phyloP scores from a whole-genome alignment of 1,139 yeast species.

The Geotrichum citri-aurantii region DNA sequence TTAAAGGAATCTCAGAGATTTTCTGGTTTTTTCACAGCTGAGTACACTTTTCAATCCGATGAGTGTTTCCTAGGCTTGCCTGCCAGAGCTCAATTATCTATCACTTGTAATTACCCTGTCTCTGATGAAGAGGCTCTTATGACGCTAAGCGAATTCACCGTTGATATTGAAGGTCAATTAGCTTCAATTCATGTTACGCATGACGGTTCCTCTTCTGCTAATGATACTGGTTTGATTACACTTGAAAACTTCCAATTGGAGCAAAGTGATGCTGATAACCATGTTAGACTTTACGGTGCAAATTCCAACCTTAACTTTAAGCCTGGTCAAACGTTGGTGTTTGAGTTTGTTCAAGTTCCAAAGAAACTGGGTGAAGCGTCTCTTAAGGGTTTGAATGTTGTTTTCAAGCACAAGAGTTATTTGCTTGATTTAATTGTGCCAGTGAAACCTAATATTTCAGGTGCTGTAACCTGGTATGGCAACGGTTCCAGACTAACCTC shows the following conservation, averaged over 20 bases:
- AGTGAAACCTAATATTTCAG: conserved; percentile 7
- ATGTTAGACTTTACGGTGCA: conserved; percentile 5
- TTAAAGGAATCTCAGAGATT: background rate
- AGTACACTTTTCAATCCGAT: conserved; percentile 24
- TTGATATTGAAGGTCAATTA: conserved; percentile 21
- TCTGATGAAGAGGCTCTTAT: background rate
- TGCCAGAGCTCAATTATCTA: conserved; percentile 23
- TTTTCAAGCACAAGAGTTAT: conserved; percentile 5
- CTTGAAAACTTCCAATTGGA: conserved; percentile 3
- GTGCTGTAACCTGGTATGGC: conserved; percentile 15
- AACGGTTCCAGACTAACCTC: background rate
- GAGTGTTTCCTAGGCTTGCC: conserved; percentile 27
- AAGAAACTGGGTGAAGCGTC: conserved; percentile 25
- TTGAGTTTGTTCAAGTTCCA: conserved; percentile 28
- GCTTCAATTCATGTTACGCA: conserved; percentile 22
- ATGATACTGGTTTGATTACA: background rate
- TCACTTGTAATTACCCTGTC: conserved; percentile 18
- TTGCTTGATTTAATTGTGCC: conserved; percentile 4
- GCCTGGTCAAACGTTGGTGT: conserved; percentile 21
- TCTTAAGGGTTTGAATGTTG: background rate
- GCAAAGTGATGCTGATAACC: conserved; percentile 6
- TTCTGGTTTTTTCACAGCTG: conserved; percentile 18
- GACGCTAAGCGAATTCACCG: conserved; percentile 13
- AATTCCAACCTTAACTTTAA: conserved; percentile 27
- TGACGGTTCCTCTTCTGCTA: conserved; percentile 15